Evolutionary conservation across 1,139 yeast species (phyloP).

Genomic region (Pichia cactophila): DNA sequence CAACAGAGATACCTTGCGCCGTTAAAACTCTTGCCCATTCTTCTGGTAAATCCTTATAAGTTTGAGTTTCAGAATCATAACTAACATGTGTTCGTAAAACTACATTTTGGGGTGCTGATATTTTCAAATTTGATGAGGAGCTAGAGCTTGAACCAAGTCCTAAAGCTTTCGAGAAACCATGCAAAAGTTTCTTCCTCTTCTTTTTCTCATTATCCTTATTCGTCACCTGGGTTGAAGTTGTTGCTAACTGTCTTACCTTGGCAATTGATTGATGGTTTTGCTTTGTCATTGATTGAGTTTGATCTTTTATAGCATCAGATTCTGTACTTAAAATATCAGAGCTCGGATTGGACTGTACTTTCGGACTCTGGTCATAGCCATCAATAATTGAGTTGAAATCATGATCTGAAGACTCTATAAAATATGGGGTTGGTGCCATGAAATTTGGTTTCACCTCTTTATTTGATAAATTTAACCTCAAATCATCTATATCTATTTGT

Average conservation of each 20-base stretch:
- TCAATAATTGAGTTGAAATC: slow-evolving; percentile 23
- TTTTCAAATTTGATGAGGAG: slow-evolving; percentile 43
- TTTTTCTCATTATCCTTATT: slow-evolving; percentile 14
- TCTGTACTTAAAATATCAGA: slow-evolving; percentile 4
- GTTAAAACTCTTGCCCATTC: slow-evolving; percentile 84
- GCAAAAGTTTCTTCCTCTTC: slow-evolving; percentile 37
- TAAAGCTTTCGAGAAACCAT: slow-evolving; percentile 38
- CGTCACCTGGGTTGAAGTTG: slow-evolving; percentile 7
- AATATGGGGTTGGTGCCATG: background rate
- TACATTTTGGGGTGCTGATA: slow-evolving; percentile 85
- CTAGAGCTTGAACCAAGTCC: slow-evolving; percentile 36
- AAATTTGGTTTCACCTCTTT: slow-evolving; percentile 6
- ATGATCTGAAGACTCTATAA: slow-evolving; percentile 14
- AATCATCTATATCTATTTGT: background rate
- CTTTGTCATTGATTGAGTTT: slow-evolving; percentile 1
- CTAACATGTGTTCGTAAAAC: slow-evolving; percentile 93
- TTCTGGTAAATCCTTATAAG: slow-evolving; percentile 82
- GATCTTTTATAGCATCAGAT: slow-evolving; percentile 1
- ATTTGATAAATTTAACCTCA: slow-evolving; percentile 3
- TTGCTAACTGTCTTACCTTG: slow-evolving; percentile 13
- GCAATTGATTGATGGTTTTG: slow-evolving; percentile 7
- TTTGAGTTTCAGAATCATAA: slow-evolving; percentile 72
- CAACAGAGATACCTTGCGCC: slow-evolving; percentile 78
- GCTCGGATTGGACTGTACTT: background rate
- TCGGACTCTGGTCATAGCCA: background rate